Percentiles rank a stretch among this genome's conserved stretches.
Evolutionary conservation across 495 filamentous ascomycete species (phyloP).

Genomic region (Penicillium robsamsonii): DNA sequence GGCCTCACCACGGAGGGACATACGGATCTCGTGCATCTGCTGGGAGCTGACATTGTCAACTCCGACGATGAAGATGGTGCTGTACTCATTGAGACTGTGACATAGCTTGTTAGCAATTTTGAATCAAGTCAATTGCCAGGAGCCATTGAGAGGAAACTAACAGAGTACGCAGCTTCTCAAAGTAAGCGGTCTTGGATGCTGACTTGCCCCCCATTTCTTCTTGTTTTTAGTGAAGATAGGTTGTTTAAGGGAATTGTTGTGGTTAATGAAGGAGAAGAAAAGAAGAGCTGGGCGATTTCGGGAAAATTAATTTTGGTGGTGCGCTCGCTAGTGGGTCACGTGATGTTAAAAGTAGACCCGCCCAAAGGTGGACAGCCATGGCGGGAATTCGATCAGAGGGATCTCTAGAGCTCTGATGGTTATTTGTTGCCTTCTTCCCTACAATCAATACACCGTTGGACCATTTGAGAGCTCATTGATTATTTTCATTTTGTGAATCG

Average conservation of each 20-base stretch:
- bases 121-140: neutral
- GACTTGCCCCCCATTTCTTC: constrained; percentile 99
- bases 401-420: neutral
- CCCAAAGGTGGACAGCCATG: constrained; percentile 13
- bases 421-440: neutral
- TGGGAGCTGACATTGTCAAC: constrained; percentile 97
- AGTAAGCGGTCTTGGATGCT: constrained; percentile 92
- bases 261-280: constrained; percentile 32
- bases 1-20: constrained; percentile 79
- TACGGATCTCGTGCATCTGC: constrained; percentile 99
- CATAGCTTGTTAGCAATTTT: neutral
- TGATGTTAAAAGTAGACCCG: constrained; percentile 17
- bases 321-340: constrained; percentile 45
- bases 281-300: constrained; percentile 26
- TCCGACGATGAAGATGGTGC: constrained; percentile 93
- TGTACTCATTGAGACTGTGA: constrained; percentile 73
- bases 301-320: constrained; percentile 36
- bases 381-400: constrained; percentile 14
- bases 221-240: constrained; percentile 84
- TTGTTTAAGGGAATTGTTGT: constrained; percentile 79
- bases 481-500: neutral
- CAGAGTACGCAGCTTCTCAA: constrained; percentile 92
- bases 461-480: neutral
- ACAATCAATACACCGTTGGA: neutral
- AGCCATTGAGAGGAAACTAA: constrained; percentile 1